Conservation (phyloP, 2,329 filamentous ascomycete genomes). For the Sordariomycetes sp. region DNA sequence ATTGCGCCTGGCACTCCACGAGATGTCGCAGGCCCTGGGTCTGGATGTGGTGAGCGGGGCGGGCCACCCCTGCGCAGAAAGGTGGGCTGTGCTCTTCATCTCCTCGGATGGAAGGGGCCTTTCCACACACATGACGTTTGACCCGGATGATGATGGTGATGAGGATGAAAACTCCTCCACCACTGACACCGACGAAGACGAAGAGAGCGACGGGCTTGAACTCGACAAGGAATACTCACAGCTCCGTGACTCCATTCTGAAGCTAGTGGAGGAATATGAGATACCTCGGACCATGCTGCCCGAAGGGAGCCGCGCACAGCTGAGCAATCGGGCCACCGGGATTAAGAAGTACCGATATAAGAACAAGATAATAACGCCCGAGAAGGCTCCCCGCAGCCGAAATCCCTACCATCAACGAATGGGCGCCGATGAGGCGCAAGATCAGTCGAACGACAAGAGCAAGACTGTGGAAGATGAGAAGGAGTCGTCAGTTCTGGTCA, state of each 20-base stretch:
- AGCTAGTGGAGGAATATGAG: conserved; percentile 71
- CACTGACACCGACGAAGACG: conserved; percentile 47
- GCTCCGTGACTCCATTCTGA: conserved; percentile 66
- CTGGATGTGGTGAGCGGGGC: conserved; percentile 50
- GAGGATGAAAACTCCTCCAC: conserved; percentile 52
- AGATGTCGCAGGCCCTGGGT: conserved; percentile 56
- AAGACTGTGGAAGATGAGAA: conserved; percentile 17
- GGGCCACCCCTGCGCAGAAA: conserved; percentile 68
- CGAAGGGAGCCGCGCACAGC: conserved; percentile 44
- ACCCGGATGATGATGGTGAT: conserved; percentile 51
- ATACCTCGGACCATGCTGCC: conserved; percentile 55
- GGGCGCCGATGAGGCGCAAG: conserved; percentile 5
- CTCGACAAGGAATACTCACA: conserved; percentile 71
- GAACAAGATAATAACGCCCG: conserved; percentile 40
- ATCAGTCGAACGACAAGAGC: conserved; percentile 8
- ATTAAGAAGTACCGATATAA: conserved; percentile 46
- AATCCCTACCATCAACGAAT: conserved; percentile 40
- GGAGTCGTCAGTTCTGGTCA: conserved; percentile 35
- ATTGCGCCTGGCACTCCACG: conserved; percentile 54
- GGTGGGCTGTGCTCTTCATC: conserved; percentile 73
- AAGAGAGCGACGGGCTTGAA: conserved; percentile 45
- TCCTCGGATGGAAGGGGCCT: conserved; percentile 58
- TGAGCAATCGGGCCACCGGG: conserved; percentile 57
- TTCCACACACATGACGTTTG: conserved; percentile 60
- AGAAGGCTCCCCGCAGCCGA: conserved; percentile 37